Base-by-base conservation (phyloP, 192 early-diverging fungal genomes). In the Podila horticola region DNA sequence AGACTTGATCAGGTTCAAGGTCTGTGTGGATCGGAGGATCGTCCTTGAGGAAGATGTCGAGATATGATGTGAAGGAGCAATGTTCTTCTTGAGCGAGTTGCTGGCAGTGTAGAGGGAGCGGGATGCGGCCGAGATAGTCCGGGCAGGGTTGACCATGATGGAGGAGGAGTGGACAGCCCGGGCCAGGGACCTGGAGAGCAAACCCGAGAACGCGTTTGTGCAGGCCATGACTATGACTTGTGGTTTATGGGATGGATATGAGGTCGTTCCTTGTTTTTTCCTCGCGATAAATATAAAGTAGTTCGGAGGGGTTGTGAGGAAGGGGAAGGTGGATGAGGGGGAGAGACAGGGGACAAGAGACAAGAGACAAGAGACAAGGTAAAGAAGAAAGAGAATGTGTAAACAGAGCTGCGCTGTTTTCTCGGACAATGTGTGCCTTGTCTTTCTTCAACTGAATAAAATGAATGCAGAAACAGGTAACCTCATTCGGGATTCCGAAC, bases 131-230 rank as follows among this genome's bases (percentile, higher is more conserved):
- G 67, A 36, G 2, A 64, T 33, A 52, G 51, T 26, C 22, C 55
- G 58, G 9, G 41, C 49, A 9, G 72, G 50, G 41, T 45, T 45
- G 41, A 17, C 41, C 41, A 45, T 45, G 19, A 67, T 28, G 9
- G 67, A 22, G 22, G 51, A 22, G 10, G 68, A 62, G 58, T 79
- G 68, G 71, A 70, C 55, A 41, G 75, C 52, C 20, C 75, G 67
- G 41, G 64, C 58, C 26, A 79, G 51, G 17, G 75, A 63, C 70
- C 75, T 79, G 58, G 75, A 31, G 45, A 79, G 45, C 36, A 79
- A 48, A 20, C 33, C 60, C 29, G 75, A 72, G 66, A 79, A 68
- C 70, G 66, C 75, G 70, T 79, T 71, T 38, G 75, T 72, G 75
- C 75, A 72, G 59, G 67, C 69, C 75, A 79, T 79, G 31, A 55